phyloP scores from a whole-genome alignment of 2,329 filamentous ascomycete species.

The Tolypocladium pustulatum region DNA sequence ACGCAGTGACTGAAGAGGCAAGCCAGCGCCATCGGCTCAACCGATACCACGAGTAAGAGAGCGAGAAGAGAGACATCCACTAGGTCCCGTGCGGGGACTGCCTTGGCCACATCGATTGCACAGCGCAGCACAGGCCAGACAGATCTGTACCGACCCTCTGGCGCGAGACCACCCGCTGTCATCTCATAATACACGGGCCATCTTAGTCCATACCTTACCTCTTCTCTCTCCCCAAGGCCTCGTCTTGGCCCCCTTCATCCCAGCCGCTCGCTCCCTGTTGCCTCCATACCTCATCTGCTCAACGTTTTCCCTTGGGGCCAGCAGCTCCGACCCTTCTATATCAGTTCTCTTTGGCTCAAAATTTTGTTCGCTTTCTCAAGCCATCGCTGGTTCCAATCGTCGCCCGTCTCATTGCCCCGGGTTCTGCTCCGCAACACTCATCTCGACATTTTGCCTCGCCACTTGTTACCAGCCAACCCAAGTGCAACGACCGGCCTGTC shows the following conservation, averaged over 20 bases:
- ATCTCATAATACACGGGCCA: constrained; percentile 3
- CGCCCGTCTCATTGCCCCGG: not conserved
- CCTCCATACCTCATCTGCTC: not conserved
- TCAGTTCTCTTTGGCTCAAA: not conserved
- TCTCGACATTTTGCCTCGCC: not conserved
- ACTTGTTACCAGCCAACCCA: not conserved
- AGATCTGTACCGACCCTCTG: constrained; percentile 2
- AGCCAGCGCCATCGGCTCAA: constrained; percentile 1
- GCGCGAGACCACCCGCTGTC: constrained; percentile 3
- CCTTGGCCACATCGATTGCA: constrained; percentile 2
- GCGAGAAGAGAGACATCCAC: constrained; percentile 11
- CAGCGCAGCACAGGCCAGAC: constrained; percentile 3
- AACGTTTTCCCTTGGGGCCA: not conserved
- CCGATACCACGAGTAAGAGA: constrained; percentile 9
- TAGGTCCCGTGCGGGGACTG: constrained; percentile 7
- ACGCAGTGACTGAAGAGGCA: not conserved
- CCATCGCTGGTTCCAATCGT: not conserved
- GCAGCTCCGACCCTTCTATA: not conserved
- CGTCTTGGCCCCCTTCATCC: not conserved
- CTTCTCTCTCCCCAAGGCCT: not conserved
- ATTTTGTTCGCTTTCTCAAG: not conserved
- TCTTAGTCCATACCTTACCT: not conserved
- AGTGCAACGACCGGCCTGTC: not conserved
- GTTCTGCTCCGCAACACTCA: not conserved
- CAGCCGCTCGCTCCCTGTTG: not conserved